These are phyloP conservation scores for Corylus avellana DNA, from an alignment of 306 rosid genomes.

Conservation along the genomic window DNA sequence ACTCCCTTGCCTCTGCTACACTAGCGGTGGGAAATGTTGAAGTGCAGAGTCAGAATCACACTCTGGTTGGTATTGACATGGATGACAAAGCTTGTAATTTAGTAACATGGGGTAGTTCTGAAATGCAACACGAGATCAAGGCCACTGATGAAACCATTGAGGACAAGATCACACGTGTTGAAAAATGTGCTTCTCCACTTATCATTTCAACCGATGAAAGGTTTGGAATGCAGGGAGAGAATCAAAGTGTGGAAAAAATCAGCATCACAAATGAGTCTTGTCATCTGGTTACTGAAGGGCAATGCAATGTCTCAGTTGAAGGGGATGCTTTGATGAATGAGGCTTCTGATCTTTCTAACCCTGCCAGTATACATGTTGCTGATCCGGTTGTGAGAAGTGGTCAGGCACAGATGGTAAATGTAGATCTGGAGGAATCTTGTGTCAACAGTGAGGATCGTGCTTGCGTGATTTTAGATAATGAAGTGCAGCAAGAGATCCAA, in stretches of 20 bases:
- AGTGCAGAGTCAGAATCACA: constrained; percentile 31
- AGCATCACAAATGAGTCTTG: constrained; percentile 25
- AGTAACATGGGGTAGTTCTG: constrained; percentile 23
- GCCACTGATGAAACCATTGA: constrained; percentile 30
- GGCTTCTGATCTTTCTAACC: constrained; percentile 16
- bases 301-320: constrained; percentile 22
- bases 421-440: constrained; percentile 30
- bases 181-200: constrained; percentile 31
- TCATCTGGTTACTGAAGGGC: constrained; percentile 37
- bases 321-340: constrained; percentile 25
- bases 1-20: constrained; percentile 17
- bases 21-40: constrained; percentile 34
- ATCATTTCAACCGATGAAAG: constrained; percentile 31
- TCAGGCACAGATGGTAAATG: constrained; percentile 16
- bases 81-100: constrained; percentile 32
- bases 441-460: constrained; percentile 29
- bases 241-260: constrained; percentile 23
- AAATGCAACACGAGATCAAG: constrained; percentile 31
- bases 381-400: constrained; percentile 9
- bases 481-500: constrained; percentile 36
- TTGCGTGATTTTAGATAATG: constrained; percentile 23
- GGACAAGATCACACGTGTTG: constrained; percentile 22
- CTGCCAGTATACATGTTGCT: constrained; percentile 10
- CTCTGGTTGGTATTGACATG: constrained; percentile 27
- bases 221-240: constrained; percentile 21